phyloP scores from a whole-genome alignment of 2,329 filamentous ascomycete genomes.

The Tolypocladium album region DNA sequence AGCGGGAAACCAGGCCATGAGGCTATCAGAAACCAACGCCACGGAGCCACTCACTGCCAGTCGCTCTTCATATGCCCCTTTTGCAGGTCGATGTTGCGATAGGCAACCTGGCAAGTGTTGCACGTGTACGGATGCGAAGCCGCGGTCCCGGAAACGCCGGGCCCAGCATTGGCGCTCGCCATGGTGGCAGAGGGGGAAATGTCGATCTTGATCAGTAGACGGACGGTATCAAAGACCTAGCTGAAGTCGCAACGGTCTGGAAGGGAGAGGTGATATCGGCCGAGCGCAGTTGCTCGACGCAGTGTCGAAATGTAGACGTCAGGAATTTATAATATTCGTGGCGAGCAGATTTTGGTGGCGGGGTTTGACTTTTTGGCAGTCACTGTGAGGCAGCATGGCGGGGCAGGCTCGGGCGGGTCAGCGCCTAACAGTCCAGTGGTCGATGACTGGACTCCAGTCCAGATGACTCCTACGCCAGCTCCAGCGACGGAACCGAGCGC shows the following conservation, averaged over 20 bases:
- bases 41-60: constrained; percentile 71
- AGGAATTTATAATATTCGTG: constrained; percentile 12
- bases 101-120: constrained; percentile 96
- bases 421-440: neutral
- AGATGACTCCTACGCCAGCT: neutral
- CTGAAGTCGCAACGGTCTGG: neutral
- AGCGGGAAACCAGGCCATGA: neutral
- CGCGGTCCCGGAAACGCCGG: constrained; percentile 20
- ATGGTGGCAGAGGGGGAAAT: constrained; percentile 21
- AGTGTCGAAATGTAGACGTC: neutral
- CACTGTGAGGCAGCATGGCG: neutral
- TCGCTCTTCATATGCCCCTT: constrained; percentile 95
- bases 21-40: neutral
- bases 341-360: constrained; percentile 15
- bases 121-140: constrained; percentile 84
- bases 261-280: neutral
- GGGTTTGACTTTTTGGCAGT: constrained; percentile 5
- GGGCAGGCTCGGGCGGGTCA: neutral
- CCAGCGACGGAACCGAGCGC: neutral
- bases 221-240: neutral
- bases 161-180: constrained; percentile 28
- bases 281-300: neutral
- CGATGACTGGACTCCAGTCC: neutral
- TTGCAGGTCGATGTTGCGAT: constrained; percentile 86
- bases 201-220: neutral